phyloP scores from a whole-genome alignment of 306 rosid species.

The Cyclanthera cordifolia region DNA sequence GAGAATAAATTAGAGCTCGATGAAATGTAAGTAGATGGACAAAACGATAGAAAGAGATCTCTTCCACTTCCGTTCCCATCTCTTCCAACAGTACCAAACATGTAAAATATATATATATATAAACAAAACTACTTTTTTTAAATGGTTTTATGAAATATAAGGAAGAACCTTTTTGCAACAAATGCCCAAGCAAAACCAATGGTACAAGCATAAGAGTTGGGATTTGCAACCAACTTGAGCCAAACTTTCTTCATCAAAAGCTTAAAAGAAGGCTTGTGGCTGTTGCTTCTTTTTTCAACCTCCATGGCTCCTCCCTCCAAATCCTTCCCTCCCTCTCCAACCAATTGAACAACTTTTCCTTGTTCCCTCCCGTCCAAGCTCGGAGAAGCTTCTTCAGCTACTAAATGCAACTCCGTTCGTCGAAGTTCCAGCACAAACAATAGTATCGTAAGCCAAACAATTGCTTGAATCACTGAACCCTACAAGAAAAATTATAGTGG shows the following conservation, averaged over 20 bases:
- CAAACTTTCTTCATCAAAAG: constrained; percentile 56
- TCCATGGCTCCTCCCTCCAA: constrained; percentile 25
- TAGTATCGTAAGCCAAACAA: constrained; percentile 70
- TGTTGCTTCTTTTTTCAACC: not conserved
- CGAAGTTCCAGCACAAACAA: constrained; percentile 63
- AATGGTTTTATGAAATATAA: not conserved
- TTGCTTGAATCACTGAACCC: constrained; percentile 61
- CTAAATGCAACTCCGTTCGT: constrained; percentile 29
- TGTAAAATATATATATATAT: too few relatives aligned
- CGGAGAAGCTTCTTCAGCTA: not conserved
- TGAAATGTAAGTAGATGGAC: too few relatives aligned
- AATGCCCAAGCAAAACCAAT: constrained; percentile 76
- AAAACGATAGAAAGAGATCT: too few relatives aligned
- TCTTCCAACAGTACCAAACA: too few relatives aligned
- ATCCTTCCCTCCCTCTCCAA: constrained; percentile 26
- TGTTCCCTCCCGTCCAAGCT: not conserved
- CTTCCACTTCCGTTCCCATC: too few relatives aligned
- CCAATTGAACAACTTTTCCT: not conserved
- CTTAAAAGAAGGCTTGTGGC: constrained; percentile 32
- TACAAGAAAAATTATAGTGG: constrained; percentile 18
- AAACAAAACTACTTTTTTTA: not conserved
- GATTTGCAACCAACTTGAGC: constrained; percentile 57
- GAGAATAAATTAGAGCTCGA: too few relatives aligned
- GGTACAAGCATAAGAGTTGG: constrained; percentile 71
- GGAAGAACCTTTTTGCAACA: constrained; percentile 49